phyloP scores from a whole-genome alignment of 345 rosid genomes.

The Eucalyptus cloeziana region DNA sequence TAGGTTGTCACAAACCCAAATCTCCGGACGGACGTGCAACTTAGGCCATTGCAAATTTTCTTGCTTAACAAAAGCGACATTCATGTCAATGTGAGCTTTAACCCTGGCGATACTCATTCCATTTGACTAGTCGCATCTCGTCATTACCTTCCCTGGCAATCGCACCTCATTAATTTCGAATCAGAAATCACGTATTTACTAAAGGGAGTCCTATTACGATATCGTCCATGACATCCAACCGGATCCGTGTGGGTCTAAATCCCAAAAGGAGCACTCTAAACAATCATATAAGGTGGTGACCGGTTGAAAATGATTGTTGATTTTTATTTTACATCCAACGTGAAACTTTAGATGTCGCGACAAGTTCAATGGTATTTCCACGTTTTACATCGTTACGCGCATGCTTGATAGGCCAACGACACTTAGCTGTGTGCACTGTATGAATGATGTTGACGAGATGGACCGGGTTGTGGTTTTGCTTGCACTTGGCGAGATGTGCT shows the following conservation, averaged over 20 bases:
- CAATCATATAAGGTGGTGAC: background rate
- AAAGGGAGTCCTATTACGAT: background rate
- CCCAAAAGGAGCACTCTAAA: background rate
- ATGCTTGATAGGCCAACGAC: background rate
- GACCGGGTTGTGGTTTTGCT: background rate
- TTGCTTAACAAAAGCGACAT: background rate
- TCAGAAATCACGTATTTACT: background rate
- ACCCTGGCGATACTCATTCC: background rate
- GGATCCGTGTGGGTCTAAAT: fast-evolving
- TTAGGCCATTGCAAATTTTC: background rate
- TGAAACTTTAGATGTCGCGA: background rate
- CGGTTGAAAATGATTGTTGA: background rate
- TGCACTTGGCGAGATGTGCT: background rate
- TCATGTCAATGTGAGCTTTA: background rate
- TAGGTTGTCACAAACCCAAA: background rate
- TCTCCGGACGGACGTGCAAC: background rate
- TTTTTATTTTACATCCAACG: background rate
- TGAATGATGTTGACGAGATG: background rate
- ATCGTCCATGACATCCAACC: background rate
- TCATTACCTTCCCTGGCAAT: background rate
- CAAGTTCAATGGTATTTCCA: background rate
- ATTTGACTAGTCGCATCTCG: background rate
- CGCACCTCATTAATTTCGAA: background rate
- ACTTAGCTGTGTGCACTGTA: background rate
- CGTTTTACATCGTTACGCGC: background rate